A percentile compares a stretch with the other conserved stretches of the same genome.
These are phyloP conservation scores for Schwanniomyces sp. DNA, from an alignment of 805 yeast genomes.

Conservation along the genomic window DNA sequence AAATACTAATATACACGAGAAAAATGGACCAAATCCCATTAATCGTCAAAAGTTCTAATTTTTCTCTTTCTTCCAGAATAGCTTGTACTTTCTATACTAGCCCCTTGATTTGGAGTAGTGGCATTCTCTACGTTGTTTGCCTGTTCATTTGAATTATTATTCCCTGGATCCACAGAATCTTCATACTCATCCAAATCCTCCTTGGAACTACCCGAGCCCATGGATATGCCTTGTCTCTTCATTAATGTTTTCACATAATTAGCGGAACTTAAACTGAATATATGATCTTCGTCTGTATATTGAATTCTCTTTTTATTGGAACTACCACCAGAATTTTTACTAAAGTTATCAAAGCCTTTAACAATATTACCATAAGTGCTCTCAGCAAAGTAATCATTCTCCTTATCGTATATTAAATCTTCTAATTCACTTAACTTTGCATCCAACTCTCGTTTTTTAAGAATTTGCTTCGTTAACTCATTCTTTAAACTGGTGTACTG, in stretches of 20 bases:
- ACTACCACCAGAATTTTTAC: constrained; percentile 43
- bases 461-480: constrained; percentile 62
- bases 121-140: neutral
- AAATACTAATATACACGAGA: neutral
- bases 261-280: constrained; percentile 75
- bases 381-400: constrained; percentile 73
- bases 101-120: constrained; percentile 5
- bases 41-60: constrained; percentile 26
- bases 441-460: constrained; percentile 64
- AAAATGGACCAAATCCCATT: neutral
- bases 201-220: constrained; percentile 18
- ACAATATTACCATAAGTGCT: constrained; percentile 77
- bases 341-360: constrained; percentile 86
- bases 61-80: constrained; percentile 27
- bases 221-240: constrained; percentile 44
- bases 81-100: constrained; percentile 6
- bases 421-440: constrained; percentile 62
- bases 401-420: constrained; percentile 76
- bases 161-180: constrained; percentile 30
- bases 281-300: constrained; percentile 73
- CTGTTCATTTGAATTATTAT: constrained; percentile 5
- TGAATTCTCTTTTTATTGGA: constrained; percentile 48
- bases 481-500: constrained; percentile 69
- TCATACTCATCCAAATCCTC: constrained; percentile 40
- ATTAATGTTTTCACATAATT: constrained; percentile 60